Evolutionary conservation across 2,329 filamentous ascomycete genomes (phyloP), one percentile per base, ranked within the genome.

Genomic region (Stemphylium lycopersici): DNA sequence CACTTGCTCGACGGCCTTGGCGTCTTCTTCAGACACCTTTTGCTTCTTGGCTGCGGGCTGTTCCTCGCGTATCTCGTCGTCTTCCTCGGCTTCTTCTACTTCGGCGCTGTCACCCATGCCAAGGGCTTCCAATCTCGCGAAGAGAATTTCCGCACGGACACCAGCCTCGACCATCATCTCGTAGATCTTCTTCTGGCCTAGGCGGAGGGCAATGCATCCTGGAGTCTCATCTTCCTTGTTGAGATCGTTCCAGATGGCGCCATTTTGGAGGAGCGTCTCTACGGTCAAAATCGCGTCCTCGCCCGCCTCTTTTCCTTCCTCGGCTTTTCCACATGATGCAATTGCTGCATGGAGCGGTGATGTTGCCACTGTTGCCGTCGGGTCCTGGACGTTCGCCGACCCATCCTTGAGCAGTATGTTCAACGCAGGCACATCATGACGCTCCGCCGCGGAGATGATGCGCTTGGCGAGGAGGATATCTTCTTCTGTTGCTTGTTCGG

Each of bases 221-320:
- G 72, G 72, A 12, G 72, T 74, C n/a, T 75, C 72, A 37, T 73
- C 72, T 29, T 73, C 66, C 43, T 68, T 70, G 59, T 74, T 73
- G 51, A 74, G 52, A 46, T 74, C 72, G 46, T 75, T 75, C 72
- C 72, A 75, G 49, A 75, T 74, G 15, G 70, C 71, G n/a, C 72
- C 72, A 51, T 75, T 74, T 42, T 73, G 59, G 10, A 75, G 67
- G 26, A 75, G 44, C 7, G 71, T 52, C 15, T 71, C 55, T 13
- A 74, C 66, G 0, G 70, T 74, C 36, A 70, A 61, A 5, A 73
- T 43, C 0, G 68, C 70, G 32, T 65, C 62, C 15, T 71, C 66
- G 7, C 57, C 58, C 0, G 61, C 64, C 51, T 71, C 64, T 56
- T 71, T 69, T 31, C 62, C 65, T 2, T 69, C 65, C 18, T 69